Percentiles rank a stretch among this genome's conserved stretches.
Conservation (phyloP, 2,329 filamentous ascomycete genomes). For the Ophiosphaerella herpotricha region DNA sequence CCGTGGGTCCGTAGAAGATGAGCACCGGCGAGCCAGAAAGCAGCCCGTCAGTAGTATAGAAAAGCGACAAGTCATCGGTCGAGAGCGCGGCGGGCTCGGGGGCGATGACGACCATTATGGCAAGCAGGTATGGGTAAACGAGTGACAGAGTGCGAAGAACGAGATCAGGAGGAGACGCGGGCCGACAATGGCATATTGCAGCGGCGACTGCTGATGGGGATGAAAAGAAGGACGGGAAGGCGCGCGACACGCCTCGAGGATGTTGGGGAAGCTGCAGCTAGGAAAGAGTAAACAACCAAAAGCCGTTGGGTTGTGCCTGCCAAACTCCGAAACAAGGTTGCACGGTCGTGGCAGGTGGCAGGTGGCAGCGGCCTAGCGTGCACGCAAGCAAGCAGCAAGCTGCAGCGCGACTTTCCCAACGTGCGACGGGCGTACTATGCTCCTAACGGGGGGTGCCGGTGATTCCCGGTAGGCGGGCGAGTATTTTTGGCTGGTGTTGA, state of each 20-base stretch:
- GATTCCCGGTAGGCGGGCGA: constrained; percentile 15
- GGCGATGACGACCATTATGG: constrained; percentile 79
- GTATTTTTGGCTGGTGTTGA: constrained; percentile 25
- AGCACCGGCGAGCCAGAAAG: constrained; percentile 81
- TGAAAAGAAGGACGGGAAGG: constrained; percentile 1
- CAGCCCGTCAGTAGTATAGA: constrained; percentile 83
- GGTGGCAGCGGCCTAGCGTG: constrained; percentile 29
- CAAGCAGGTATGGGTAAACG: constrained; percentile 31
- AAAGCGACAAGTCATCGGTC: constrained; percentile 81
- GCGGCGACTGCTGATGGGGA: constrained; percentile 7
- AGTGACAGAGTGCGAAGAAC: constrained; percentile 29
- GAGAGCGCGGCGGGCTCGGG: constrained; percentile 76
- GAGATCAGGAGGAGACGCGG: constrained; percentile 9
- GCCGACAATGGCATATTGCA: constrained; percentile 29
- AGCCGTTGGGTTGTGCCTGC: constrained; percentile 6
- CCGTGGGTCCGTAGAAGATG: constrained; percentile 90
- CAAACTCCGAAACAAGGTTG: constrained; percentile 25
- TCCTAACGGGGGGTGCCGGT: constrained; percentile 20
- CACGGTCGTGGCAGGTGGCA: constrained; percentile 11
- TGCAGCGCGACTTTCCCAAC: constrained; percentile 29
- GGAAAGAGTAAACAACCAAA: constrained; percentile 28
- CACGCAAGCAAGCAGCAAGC: constrained; percentile 2
- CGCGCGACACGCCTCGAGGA: constrained; percentile 11
- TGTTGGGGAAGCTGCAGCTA: constrained; percentile 12
- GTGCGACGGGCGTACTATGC: constrained; percentile 23